Evolutionary conservation across 108 stramenopile genomes (phyloP).

Genomic region (Nannochloropsis salina): DNA sequence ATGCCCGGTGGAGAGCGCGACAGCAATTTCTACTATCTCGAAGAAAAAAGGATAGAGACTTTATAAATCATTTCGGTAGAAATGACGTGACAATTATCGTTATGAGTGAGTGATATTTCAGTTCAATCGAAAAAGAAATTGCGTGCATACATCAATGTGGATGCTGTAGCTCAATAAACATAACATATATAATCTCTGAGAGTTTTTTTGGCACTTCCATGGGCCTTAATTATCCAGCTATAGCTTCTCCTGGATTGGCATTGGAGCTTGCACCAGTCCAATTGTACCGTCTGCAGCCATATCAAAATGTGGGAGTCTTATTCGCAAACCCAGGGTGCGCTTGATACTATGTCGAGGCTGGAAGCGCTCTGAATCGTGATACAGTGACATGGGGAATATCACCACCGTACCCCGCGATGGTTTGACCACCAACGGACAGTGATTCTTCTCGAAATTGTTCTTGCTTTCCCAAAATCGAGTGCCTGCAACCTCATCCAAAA

Average conservation of each 20-base stretch:
- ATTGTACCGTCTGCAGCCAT: neutral
- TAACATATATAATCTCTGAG: no score
- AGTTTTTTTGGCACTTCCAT: no score
- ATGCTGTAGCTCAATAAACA: no score
- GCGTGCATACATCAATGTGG: no score
- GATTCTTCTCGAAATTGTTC: neutral
- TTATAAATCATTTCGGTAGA: no score
- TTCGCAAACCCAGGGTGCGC: neutral
- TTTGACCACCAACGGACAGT: neutral
- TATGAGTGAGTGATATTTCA: no score
- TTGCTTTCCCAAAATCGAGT: neutral
- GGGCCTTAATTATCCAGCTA: no score
- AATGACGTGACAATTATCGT: no score
- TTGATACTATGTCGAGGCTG: neutral
- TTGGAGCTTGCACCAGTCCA: neutral
- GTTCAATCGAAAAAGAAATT: no score
- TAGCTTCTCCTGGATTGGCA: neutral
- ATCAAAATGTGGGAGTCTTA: neutral
- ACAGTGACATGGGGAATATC: neutral
- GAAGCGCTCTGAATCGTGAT: neutral
- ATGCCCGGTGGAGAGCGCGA: no score
- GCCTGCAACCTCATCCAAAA: neutral
- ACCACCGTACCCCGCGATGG: neutral
- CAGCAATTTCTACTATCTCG: no score
- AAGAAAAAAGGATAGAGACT: no score